Percentiles rank a stretch among this genome's conserved stretches.
These are phyloP conservation scores for Suillus brevipes DNA, from an alignment of 768 basidiomycete species.

Conservation along the genomic window DNA sequence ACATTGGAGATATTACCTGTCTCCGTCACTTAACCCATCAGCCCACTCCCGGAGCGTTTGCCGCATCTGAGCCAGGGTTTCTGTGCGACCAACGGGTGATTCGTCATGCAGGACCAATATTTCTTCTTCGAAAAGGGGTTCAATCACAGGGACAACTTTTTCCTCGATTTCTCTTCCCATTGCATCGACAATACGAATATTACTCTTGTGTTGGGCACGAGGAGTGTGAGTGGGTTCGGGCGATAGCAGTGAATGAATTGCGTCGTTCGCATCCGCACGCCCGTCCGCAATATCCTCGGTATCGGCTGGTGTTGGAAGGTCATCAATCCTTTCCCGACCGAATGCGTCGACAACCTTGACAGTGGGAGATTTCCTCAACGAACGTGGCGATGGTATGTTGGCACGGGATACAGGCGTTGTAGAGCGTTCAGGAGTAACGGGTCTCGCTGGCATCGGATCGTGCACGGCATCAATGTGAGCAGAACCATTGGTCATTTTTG, in stretches of 20 bases:
- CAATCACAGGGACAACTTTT: slow-evolving; percentile 14
- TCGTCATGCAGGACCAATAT: slow-evolving; percentile 25
- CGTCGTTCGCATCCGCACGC: slow-evolving; percentile 21
- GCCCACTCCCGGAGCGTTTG: slow-evolving; percentile 58
- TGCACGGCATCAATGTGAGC: slow-evolving; percentile 10
- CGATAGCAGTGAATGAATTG: slow-evolving; percentile 14
- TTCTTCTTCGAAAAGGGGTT: slow-evolving; percentile 22
- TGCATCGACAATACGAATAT: slow-evolving; percentile 65
- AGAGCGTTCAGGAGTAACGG: slow-evolving; percentile 24
- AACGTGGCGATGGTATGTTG: slow-evolving; percentile 29
- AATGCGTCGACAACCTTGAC: slow-evolving; percentile 74
- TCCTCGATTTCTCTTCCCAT: slow-evolving; percentile 63
- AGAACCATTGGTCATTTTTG: slow-evolving; percentile 5
- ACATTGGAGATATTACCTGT: slow-evolving; percentile 45
- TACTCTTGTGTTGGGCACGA: slow-evolving; percentile 36
- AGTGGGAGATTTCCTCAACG: slow-evolving; percentile 47
- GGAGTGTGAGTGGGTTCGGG: slow-evolving; percentile 17
- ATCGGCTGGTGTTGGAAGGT: slow-evolving; percentile 11
- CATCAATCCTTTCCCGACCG: slow-evolving; percentile 47
- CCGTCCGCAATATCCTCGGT: slow-evolving; percentile 9
- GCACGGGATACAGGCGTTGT: slow-evolving; percentile 28
- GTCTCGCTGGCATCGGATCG: slow-evolving; percentile 11
- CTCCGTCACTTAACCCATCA: slow-evolving; percentile 55
- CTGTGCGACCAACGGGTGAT: slow-evolving; percentile 37
- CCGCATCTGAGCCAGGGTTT: slow-evolving; percentile 59